Conservation (phyloP, 306 rosid species). For the Oemleria cerasiformis region DNA sequence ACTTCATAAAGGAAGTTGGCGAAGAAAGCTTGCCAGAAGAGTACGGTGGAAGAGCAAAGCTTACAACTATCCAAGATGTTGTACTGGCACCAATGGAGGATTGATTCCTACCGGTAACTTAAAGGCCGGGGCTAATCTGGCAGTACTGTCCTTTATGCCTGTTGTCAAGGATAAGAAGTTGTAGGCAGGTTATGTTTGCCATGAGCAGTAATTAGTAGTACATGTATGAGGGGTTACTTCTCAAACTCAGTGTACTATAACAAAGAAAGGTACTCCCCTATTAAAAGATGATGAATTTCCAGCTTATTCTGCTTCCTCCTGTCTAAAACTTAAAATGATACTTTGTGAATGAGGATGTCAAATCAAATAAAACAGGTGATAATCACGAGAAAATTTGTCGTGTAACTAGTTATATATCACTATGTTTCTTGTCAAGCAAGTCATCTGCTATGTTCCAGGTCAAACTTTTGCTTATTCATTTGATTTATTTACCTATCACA, state of each 20-base stretch:
- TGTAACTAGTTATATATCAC: too few species aligned
- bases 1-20: constrained; percentile 60
- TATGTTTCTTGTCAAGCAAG: too few species aligned
- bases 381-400: not conserved
- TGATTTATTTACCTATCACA: not conserved
- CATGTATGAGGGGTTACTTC: not conserved
- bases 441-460: not conserved
- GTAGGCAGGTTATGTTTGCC: not conserved
- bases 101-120: constrained; percentile 26
- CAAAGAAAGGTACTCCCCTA: not conserved
- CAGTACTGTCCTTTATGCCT: not conserved
- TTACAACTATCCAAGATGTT: constrained; percentile 59
- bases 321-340: not conserved
- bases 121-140: not conserved
- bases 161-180: not conserved
- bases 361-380: too few species aligned
- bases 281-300: not conserved
- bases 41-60: constrained; percentile 81
- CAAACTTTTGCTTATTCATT: not conserved
- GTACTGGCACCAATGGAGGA: constrained; percentile 32
- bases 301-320: not conserved
- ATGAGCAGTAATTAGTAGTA: not conserved
- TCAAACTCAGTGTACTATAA: not conserved
- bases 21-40: constrained; percentile 75
- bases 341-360: not conserved